Evolutionary conservation across 768 basidiomycete genomes (phyloP).

Genomic region (Russula earlei): DNA sequence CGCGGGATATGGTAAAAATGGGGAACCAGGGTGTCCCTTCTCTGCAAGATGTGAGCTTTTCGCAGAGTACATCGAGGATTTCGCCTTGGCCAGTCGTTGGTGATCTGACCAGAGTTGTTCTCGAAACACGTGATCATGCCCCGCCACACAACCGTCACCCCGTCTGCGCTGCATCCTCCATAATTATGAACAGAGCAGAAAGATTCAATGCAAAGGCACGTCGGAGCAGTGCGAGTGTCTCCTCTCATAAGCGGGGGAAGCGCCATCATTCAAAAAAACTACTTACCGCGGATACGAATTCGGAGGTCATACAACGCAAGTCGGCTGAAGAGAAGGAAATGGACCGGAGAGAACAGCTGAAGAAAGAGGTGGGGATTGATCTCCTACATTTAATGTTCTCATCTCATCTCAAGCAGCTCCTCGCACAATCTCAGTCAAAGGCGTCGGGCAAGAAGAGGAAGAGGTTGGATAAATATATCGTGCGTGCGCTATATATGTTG

Average conservation of each 20-base stretch:
- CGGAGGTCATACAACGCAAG: constrained; percentile 24
- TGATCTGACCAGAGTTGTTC: too few relatives aligned
- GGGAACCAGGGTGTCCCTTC: constrained; percentile 14
- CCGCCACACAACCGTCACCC: too few relatives aligned
- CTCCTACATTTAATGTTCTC: neutral
- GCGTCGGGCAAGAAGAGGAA: constrained; percentile 42
- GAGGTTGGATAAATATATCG: constrained; percentile 43
- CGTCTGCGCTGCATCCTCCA: too few relatives aligned
- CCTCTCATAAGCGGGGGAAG: constrained; percentile 54
- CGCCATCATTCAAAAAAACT: neutral
- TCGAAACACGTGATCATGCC: too few relatives aligned
- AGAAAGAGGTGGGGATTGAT: constrained; percentile 23
- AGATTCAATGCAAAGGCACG: constrained; percentile 57
- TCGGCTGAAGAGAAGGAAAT: constrained; percentile 24
- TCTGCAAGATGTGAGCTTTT: neutral
- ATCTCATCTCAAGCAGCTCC: constrained; percentile 1
- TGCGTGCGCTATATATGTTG: constrained; percentile 20
- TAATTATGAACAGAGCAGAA: constrained; percentile 18
- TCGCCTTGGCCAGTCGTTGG: neutral
- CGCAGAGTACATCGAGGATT: constrained; percentile 6
- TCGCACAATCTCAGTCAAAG: constrained; percentile 23
- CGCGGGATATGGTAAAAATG: constrained; percentile 43
- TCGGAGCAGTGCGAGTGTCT: constrained; percentile 44
- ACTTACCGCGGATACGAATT: constrained; percentile 14
- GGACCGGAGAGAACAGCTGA: constrained; percentile 23